A percentile compares a stretch with the other conserved stretches of the same genome.
Conservation (phyloP, 2,329 filamentous ascomycete species). For the Aspergillus sp. region DNA sequence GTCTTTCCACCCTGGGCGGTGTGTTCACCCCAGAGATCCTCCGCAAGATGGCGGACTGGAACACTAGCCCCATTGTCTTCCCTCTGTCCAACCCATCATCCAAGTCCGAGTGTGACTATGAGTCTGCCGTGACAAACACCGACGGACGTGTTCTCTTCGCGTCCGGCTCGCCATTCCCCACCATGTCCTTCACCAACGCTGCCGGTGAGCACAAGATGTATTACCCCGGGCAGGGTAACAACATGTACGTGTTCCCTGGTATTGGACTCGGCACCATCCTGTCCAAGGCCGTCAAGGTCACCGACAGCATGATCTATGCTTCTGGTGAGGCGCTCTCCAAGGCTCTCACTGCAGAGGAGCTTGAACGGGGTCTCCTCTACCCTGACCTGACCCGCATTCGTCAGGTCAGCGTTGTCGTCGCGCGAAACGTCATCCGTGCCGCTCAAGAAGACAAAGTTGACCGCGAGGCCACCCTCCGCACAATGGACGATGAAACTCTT, state of each 20-base stretch:
- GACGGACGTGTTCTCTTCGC: conserved; percentile 91
- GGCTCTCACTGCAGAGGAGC: conserved; percentile 77
- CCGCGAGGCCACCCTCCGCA: conserved; percentile 45
- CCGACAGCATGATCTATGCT: conserved; percentile 95
- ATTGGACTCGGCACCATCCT: conserved; percentile 92
- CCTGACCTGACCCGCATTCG: conserved; percentile 87
- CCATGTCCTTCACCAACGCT: conserved; percentile 63
- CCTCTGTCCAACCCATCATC: conserved; percentile 93
- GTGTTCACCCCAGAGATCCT: conserved; percentile 89
- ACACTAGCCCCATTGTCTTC: conserved; percentile 87
- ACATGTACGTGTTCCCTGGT: conserved; percentile 94
- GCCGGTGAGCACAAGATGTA: conserved; percentile 64
- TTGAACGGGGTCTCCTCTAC: conserved; percentile 82
- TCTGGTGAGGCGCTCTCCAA: conserved; percentile 79
- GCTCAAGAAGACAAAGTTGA: conserved; percentile 78
- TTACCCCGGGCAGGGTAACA: conserved; percentile 75
- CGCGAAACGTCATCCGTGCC: conserved; percentile 88
- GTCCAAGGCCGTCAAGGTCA: conserved; percentile 80
- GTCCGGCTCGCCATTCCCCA: conserved; percentile 87
- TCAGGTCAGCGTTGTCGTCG: conserved; percentile 82
- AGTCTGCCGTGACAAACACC: conserved; percentile 87
- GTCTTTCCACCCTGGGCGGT: conserved; percentile 89
- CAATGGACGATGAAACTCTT: conserved; percentile 43
- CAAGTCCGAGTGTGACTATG: conserved; percentile 97
- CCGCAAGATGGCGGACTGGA: conserved; percentile 60